These are phyloP conservation scores for Diaporthe amygdali DNA, from an alignment of 2,329 filamentous ascomycete species.

Conservation along the genomic window DNA sequence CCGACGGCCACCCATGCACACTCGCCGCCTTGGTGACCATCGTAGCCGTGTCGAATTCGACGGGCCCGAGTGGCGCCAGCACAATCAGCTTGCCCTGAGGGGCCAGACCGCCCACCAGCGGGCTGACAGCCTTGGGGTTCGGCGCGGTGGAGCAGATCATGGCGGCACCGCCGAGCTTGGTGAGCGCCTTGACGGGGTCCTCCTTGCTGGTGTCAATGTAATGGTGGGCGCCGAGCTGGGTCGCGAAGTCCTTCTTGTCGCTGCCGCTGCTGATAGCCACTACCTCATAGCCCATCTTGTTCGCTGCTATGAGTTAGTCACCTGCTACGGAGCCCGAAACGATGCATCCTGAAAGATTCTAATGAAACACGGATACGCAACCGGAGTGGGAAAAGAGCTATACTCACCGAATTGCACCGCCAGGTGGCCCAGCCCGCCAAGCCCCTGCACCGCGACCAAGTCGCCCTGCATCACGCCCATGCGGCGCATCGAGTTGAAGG, in stretches of 20 bases:
- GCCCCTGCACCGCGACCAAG: constrained; percentile 67
- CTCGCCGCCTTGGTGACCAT: constrained; percentile 57
- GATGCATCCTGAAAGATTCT: too few species aligned
- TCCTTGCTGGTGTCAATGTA: constrained; percentile 62
- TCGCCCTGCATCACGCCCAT: constrained; percentile 56
- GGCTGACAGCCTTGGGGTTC: constrained; percentile 58
- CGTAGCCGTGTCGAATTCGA: constrained; percentile 47
- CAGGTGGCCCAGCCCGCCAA: constrained; percentile 79
- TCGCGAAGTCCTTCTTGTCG: constrained; percentile 71
- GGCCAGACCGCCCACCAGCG: constrained; percentile 57
- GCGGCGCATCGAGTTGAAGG: constrained; percentile 65
- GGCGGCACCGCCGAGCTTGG: constrained; percentile 63
- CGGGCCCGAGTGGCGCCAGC: constrained; percentile 54
- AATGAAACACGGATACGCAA: too few species aligned
- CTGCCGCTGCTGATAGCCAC: constrained; percentile 68
- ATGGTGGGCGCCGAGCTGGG: constrained; percentile 63
- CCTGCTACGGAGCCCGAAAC: too few species aligned
- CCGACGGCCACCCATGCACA: constrained; percentile 67
- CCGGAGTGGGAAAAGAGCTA: constrained; percentile 31
- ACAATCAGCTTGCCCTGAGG: constrained; percentile 61
- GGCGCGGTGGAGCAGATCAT: constrained; percentile 68
- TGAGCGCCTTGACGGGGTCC: constrained; percentile 54
- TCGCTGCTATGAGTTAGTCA: constrained; percentile 46
- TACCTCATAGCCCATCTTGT: constrained; percentile 77
- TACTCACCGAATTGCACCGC: constrained; percentile 81